Evolutionary conservation across 306 rosid genomes (phyloP).

Genomic region (Vicia faba): DNA sequence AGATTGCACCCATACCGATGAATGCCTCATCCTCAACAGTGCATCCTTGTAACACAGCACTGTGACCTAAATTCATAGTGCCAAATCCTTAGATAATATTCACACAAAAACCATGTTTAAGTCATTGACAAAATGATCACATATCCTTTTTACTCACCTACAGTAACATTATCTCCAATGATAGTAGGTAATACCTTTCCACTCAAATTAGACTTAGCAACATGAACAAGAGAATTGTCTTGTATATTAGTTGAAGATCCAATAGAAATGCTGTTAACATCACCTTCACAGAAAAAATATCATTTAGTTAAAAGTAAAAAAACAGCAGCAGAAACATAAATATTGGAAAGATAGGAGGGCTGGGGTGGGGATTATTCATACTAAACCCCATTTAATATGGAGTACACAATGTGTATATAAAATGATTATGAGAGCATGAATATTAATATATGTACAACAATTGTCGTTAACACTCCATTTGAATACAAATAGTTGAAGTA

Average conservation of each 20-base stretch:
- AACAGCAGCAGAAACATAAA: constrained; percentile 13
- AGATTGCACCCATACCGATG: constrained; percentile 92
- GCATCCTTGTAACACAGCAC: constrained; percentile 92
- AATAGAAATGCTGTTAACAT: constrained; percentile 50
- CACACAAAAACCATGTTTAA: constrained; percentile 24
- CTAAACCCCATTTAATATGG: constrained; percentile 16
- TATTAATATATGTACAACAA: neutral
- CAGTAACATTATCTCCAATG: constrained; percentile 90
- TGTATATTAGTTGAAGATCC: constrained; percentile 94
- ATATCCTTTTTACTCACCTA: constrained; percentile 63
- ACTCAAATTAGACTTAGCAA: constrained; percentile 80
- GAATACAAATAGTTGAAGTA: constrained; percentile 34
- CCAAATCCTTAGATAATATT: constrained; percentile 33
- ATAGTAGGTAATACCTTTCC: constrained; percentile 91
- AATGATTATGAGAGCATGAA: constrained; percentile 5
- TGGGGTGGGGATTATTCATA: neutral
- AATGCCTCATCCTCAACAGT: constrained; percentile 96
- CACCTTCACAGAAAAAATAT: constrained; percentile 45
- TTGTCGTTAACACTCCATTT: constrained; percentile 23
- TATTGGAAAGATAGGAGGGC: neutral
- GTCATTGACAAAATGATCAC: constrained; percentile 32
- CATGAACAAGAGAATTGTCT: constrained; percentile 95
- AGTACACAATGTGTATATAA: neutral
- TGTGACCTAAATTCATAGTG: constrained; percentile 61
- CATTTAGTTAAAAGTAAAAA: constrained; percentile 22